Conservation (phyloP, 1,139 yeast species). For the Candida mesenterica region DNA sequence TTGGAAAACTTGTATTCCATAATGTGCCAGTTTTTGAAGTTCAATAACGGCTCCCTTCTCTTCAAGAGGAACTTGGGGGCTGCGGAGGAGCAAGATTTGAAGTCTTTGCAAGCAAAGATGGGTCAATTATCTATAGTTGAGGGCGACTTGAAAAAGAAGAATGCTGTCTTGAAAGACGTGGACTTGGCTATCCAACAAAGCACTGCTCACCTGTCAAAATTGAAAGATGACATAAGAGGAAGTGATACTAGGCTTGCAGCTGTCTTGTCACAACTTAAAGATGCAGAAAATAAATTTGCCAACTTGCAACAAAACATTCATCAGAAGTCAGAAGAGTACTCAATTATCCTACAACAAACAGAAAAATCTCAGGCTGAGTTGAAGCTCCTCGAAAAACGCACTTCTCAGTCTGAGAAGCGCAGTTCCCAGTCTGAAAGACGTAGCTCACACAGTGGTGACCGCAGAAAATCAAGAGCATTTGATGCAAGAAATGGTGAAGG, state of each 20-base stretch:
- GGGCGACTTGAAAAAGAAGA: conserved; percentile 21
- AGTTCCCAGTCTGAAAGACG: neutral
- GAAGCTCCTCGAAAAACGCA: conserved; percentile 1
- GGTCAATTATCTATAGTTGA: conserved; percentile 20
- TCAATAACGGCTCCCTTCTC: conserved; percentile 29
- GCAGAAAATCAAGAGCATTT: neutral
- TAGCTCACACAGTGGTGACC: neutral
- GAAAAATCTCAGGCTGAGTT: conserved; percentile 1
- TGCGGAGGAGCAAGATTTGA: neutral
- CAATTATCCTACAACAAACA: conserved; percentile 1
- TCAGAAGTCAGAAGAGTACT: neutral
- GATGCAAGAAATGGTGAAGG: conserved; percentile 19
- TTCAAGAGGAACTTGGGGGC: neutral
- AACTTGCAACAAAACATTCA: neutral
- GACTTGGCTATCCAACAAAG: conserved; percentile 3
- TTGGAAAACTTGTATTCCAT: conserved; percentile 83
- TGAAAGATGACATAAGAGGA: conserved; percentile 19
- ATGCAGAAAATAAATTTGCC: conserved; percentile 6
- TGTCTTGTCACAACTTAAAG: conserved; percentile 4
- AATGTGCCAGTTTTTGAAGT: conserved; percentile 62
- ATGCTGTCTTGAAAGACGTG: conserved; percentile 6
- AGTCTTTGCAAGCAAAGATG: conserved; percentile 4
- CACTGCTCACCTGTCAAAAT: neutral
- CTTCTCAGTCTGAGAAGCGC: neutral
- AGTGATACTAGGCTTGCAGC: conserved; percentile 11